These are phyloP conservation scores for Chalciporus piperatoides DNA, from an alignment of 1,284 basidiomycete genomes.

Conservation along the genomic window DNA sequence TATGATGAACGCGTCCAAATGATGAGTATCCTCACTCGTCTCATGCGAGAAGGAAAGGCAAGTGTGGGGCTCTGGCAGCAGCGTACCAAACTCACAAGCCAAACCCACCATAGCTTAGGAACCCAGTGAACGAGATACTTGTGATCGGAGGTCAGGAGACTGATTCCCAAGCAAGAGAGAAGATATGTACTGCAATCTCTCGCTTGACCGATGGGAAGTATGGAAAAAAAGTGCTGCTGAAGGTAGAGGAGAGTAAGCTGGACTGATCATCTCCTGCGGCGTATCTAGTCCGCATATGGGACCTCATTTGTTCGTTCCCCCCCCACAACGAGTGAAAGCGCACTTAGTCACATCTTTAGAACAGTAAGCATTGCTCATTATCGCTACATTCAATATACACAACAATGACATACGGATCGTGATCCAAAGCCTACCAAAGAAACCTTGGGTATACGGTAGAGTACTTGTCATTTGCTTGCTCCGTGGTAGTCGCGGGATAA, in stretches of 20 bases:
- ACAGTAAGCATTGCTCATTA: neutral
- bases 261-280: conserved; percentile 7
- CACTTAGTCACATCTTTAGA: neutral
- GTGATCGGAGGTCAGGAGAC: conserved; percentile 45
- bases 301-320: neutral
- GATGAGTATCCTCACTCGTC: conserved; percentile 48
- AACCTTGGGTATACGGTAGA: neutral
- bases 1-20: conserved; percentile 42
- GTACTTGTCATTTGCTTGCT: conserved; percentile 19
- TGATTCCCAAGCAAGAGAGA: conserved; percentile 50
- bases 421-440: neutral
- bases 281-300: neutral
- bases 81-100: conserved; percentile 2
- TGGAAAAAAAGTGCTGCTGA: conserved; percentile 71
- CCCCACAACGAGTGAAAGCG: neutral
- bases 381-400: neutral
- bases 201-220: conserved; percentile 51
- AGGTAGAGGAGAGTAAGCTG: conserved; percentile 38
- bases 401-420: neutral
- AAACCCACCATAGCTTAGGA: conserved; percentile 47
- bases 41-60: conserved; percentile 57
- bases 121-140: conserved; percentile 66
- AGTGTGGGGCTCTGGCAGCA: conserved; percentile 10
- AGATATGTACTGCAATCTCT: conserved; percentile 46
- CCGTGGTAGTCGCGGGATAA: conserved; percentile 66